Percentiles rank a stretch among this genome's conserved stretches.
These are phyloP conservation scores for Ophiostoma pallidulum DNA, from an alignment of 2,329 filamentous ascomycete species.

Conservation along the genomic window DNA sequence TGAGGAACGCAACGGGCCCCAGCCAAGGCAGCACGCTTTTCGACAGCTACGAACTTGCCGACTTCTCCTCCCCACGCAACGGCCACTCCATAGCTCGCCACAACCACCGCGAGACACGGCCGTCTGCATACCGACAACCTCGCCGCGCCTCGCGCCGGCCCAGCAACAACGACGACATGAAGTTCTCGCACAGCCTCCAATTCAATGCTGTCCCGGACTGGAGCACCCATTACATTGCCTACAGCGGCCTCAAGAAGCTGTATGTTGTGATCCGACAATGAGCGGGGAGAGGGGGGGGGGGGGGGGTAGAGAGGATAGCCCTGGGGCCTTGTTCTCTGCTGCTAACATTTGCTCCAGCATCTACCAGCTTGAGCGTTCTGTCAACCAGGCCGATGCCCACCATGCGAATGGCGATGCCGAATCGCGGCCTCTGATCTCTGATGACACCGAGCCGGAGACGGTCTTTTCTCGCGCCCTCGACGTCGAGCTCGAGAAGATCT, in stretches of 20 bases:
- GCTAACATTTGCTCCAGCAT: slow-evolving; percentile 53
- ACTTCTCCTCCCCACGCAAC: too few species aligned
- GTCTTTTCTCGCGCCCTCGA: slow-evolving; percentile 76
- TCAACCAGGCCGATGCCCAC: slow-evolving; percentile 50
- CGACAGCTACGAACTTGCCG: slow-evolving; percentile 5
- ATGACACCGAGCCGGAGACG: slow-evolving; percentile 61
- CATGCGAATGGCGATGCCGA: slow-evolving; percentile 61
- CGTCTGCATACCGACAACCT: not conserved
- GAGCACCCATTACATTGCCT: slow-evolving; percentile 96
- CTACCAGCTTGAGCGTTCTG: slow-evolving; percentile 83
- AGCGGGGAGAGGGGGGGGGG: too few species aligned
- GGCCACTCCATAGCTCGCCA: too few species aligned
- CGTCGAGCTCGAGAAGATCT: slow-evolving; percentile 87
- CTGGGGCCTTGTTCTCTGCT: not conserved
- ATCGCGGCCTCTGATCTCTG: slow-evolving; percentile 68
- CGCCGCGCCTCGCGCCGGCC: slow-evolving; percentile 18
- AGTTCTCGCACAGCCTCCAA: slow-evolving; percentile 98
- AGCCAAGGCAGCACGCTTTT: not conserved
- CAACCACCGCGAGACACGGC: not conserved
- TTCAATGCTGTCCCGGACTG: slow-evolving; percentile 99
- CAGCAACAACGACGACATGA: slow-evolving; percentile 58
- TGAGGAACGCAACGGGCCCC: not conserved
- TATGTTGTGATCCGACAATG: slow-evolving; percentile 27
- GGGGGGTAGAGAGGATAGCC: too few species aligned
- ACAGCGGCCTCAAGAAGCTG: slow-evolving; percentile 98